Evolutionary conservation across 768 basidiomycete genomes (phyloP), one percentile per base, ranked within the genome.

Genomic region (Termitomyces titanicus): DNA sequence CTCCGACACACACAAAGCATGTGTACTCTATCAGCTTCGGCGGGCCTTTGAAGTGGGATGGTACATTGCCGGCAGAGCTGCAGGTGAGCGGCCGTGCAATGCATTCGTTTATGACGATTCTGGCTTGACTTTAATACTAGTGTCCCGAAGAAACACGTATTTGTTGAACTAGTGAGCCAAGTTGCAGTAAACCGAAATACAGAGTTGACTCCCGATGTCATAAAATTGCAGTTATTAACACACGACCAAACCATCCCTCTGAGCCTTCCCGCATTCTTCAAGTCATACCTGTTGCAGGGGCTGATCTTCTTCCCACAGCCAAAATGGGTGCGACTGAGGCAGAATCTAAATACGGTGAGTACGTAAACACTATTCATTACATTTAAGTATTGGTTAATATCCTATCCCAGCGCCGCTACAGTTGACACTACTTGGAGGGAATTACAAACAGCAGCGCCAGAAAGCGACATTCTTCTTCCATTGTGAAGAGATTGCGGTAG

Each of bases 191-290:
- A 1, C 31, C n/a, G 17, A 18, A 47, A 12, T 5, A 11, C 12
- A 3, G 31, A 20, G 29, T 11, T 47, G 9, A 33, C 18, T 17
- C 38, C 12, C 38, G 18, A 39, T 5, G 12, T 33, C 9, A 18
- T 9, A 25, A 10, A 33, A 29, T 11, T 45, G n/a, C 27, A 66
- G 61, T 68, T 15, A 42, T 66, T 10, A 72, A 72, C 43, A 68
- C 64, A 12, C 63, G 69, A 5, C 71, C 70, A 33, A 61, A 65
- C 9, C 69, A 70, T 55, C 69, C 66, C 31, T 70, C 69, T 9
- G 73, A 71, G 42, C 71, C 72, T 18, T 20, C 56, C 7, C 62
- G 71, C 18, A 68, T 72, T 22, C 57, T 73, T 8, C 71, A 72
- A 63, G 69, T 74, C 34, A 61, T 74, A 15, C 70, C 72, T 10